These are phyloP conservation scores for Peziza echinospora DNA, from an alignment of 495 filamentous ascomycete genomes.

Conservation along the genomic window DNA sequence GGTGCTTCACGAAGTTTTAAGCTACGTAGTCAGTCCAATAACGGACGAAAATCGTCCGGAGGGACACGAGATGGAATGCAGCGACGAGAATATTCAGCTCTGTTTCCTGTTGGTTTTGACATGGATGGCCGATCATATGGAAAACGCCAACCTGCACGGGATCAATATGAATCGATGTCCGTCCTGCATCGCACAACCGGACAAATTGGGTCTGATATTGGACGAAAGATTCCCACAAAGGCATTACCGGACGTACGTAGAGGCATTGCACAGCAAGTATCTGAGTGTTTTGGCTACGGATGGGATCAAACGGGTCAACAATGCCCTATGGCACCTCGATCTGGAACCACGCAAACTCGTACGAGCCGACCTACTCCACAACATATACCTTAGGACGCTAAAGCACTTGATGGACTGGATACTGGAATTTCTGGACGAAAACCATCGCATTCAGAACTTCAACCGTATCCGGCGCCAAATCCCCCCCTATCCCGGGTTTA, in stretches of 20 bases:
- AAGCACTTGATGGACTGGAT: neutral
- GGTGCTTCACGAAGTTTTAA: too few relatives aligned
- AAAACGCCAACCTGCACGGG: neutral
- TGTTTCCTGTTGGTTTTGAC: neutral
- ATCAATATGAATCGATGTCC: neutral
- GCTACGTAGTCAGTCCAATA: neutral
- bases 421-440: neutral
- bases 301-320: too few relatives aligned
- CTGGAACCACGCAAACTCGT: too few relatives aligned
- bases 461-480: neutral
- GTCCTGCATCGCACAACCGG: neutral
- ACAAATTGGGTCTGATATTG: neutral
- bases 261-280: too few relatives aligned
- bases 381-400: neutral
- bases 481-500: neutral
- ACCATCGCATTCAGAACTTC: neutral
- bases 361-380: too few relatives aligned
- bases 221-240: too few relatives aligned
- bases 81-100: neutral
- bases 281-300: too few relatives aligned
- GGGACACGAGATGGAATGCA: neutral
- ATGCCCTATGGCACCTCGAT: too few relatives aligned
- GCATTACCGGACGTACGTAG: too few relatives aligned
- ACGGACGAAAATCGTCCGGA: neutral
- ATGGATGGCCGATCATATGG: too few relatives aligned